Conservation (phyloP, 2,329 filamentous ascomycete species). For the Colletotrichum melonis region DNA sequence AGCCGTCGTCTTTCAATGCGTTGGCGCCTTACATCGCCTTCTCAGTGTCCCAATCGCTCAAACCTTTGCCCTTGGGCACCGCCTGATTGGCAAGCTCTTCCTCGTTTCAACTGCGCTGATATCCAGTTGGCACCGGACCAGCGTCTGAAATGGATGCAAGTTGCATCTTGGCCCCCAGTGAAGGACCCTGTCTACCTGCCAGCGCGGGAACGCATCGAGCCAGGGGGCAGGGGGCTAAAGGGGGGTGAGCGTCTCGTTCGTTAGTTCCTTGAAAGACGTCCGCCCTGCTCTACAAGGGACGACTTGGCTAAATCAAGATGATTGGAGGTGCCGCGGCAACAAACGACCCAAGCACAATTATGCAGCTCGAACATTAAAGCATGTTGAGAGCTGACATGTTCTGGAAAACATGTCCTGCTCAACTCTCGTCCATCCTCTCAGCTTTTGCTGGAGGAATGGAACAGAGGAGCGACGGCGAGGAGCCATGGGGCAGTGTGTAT, state of each 20-base stretch:
- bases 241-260: not conserved
- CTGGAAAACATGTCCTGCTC: conserved; percentile 23
- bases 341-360: conserved; percentile 12
- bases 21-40: conserved; percentile 30
- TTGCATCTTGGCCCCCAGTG: not conserved
- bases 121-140: conserved; percentile 14
- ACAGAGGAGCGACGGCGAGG: conserved; percentile 12
- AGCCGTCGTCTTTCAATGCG: conserved; percentile 10
- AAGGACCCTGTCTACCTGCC: not conserved
- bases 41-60: conserved; percentile 1
- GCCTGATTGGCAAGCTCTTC: conserved; percentile 17
- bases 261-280: conserved; percentile 2
- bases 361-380: conserved; percentile 8
- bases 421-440: conserved; percentile 18
- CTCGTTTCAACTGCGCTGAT: conserved; percentile 11
- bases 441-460: conserved; percentile 30
- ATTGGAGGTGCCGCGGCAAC: conserved; percentile 19
- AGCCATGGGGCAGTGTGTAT: conserved; percentile 34
- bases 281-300: not conserved
- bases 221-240: conserved; percentile 6
- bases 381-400: conserved; percentile 18
- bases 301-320: conserved; percentile 19
- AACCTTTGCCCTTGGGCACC: not conserved
- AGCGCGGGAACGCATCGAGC: conserved; percentile 1
- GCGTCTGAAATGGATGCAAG: not conserved